Evolutionary conservation across 2,329 filamentous ascomycete genomes (phyloP).

Genomic region (Leptographium galeiforme): DNA sequence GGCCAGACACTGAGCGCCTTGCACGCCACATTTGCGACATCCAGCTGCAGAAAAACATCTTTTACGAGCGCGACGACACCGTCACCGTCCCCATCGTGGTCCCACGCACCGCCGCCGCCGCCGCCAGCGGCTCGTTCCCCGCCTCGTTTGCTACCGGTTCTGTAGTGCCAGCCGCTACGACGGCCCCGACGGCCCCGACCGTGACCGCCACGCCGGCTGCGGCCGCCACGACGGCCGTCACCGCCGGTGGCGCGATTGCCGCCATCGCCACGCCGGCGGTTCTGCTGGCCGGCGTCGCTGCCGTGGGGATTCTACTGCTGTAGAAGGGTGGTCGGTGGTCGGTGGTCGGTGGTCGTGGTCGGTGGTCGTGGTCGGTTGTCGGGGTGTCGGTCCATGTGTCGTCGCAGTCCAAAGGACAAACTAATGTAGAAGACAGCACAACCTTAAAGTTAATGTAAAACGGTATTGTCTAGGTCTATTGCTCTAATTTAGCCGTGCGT

Average conservation of each 20-base stretch:
- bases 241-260: slow-evolving; percentile 6
- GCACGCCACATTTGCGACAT: not conserved
- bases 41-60: not conserved
- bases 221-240: slow-evolving; percentile 1
- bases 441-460: too few species aligned
- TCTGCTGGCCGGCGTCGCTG: slow-evolving; percentile 3
- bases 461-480: too few species aligned
- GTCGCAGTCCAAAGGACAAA: too few species aligned
- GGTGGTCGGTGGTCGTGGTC: too few species aligned
- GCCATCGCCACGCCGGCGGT: not conserved
- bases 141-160: not conserved
- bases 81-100: not conserved
- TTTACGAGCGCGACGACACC: not conserved
- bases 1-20: not conserved
- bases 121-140: not conserved
- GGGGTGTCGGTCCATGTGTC: too few species aligned
- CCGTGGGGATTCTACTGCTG: slow-evolving; percentile 1
- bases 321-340: not conserved
- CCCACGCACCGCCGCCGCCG: too few species aligned
- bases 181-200: too few species aligned
- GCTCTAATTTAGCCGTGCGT: too few species aligned
- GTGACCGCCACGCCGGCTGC: slow-evolving; percentile 1
- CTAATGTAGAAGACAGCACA: too few species aligned
- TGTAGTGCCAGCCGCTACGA: not conserved
- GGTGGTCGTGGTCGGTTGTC: too few species aligned